Evolutionary conservation across 192 early-diverging fungal genomes (phyloP), one percentile per base, ranked within the genome.

Genomic region (Gamsiella multidivaricata): DNA sequence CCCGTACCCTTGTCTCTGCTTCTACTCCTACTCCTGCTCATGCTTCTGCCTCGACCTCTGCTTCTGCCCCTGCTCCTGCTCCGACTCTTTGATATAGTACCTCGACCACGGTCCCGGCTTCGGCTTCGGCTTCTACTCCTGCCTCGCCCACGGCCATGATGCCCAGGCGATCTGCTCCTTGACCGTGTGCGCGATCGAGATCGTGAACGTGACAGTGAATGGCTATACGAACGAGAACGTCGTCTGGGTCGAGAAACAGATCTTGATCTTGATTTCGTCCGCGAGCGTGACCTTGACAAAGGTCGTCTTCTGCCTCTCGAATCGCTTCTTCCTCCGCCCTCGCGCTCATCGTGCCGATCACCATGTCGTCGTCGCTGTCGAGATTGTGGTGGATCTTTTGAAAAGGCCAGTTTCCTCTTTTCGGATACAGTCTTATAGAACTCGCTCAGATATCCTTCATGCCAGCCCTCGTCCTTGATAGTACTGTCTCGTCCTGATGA

Each of bases 401-500:
- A 58, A 26, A 59, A 64, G 18, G 55, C 55, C 1, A 31, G 28
- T 43, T 60, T 58, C 22, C 61, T 61, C 22, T 53, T 73, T 15
- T 31, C 61, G 3, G 26, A 20, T 3, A 34, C 31, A 17, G 34
- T 59, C 20, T 45, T 57, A 46, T 53, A 65, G 28, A 73, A 58
- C 3, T n/a, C 29, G 45, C 59, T 47, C 29, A 73, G 22, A 8
- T 29, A 41, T 14, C 62, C 70, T n/a, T 56, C 59, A 25, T 65
- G 54, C 70, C 70, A 73, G 22, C 70, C 70, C 45, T 73, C 70
- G 18, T 63, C 45, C 28, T 64, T 52, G 29, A 52, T 42, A 15
- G 2, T 41, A 11, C 18, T 31, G 14, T 11, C 46, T 8, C 0
- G 29, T 8, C 6, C 37, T 25, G n/a, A 29, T 36, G 17, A 26